phyloP scores from a whole-genome alignment of 768 basidiomycete genomes.

The Termitomyces bulborhizus region DNA sequence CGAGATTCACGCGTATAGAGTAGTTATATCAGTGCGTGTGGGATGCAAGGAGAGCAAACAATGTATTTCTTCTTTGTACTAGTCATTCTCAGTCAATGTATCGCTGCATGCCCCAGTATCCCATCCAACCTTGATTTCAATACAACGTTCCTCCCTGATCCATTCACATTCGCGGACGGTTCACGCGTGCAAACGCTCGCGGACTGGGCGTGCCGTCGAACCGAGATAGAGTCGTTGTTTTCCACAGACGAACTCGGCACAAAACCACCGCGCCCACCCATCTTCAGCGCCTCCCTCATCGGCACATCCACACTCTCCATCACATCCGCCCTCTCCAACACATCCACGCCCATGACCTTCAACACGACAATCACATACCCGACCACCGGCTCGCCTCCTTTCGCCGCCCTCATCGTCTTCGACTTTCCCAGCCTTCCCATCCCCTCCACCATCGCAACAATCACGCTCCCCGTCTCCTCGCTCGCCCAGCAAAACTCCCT shows the following conservation, averaged over 20 bases:
- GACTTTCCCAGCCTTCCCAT: constrained; percentile 34
- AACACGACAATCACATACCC: constrained; percentile 37
- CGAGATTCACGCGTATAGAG: too few relatives aligned
- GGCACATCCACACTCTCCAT: constrained; percentile 29
- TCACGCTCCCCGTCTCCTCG: constrained; percentile 45
- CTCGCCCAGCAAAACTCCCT: constrained; percentile 41
- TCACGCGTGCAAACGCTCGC: constrained; percentile 30
- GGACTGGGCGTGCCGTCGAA: constrained; percentile 44
- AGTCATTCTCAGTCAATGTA: too few relatives aligned
- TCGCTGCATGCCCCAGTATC: not conserved
- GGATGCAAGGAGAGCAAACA: too few relatives aligned
- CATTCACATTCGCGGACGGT: constrained; percentile 45
- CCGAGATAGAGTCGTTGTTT: constrained; percentile 40
- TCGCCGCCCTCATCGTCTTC: constrained; percentile 46
- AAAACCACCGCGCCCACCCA: constrained; percentile 37
- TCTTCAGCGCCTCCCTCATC: constrained; percentile 32
- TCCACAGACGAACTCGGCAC: constrained; percentile 46
- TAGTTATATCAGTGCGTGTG: too few relatives aligned
- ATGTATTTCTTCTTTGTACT: too few relatives aligned
- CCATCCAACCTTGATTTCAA: not conserved
- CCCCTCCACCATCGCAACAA: constrained; percentile 29
- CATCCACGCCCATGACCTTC: constrained; percentile 41
- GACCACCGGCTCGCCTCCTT: constrained; percentile 30
- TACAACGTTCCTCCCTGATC: constrained; percentile 33
- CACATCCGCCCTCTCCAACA: constrained; percentile 30